Percentiles rank a stretch among this genome's conserved stretches.
Conservation (phyloP, 495 filamentous ascomycete species). For the Aspergillus ellipticus region DNA sequence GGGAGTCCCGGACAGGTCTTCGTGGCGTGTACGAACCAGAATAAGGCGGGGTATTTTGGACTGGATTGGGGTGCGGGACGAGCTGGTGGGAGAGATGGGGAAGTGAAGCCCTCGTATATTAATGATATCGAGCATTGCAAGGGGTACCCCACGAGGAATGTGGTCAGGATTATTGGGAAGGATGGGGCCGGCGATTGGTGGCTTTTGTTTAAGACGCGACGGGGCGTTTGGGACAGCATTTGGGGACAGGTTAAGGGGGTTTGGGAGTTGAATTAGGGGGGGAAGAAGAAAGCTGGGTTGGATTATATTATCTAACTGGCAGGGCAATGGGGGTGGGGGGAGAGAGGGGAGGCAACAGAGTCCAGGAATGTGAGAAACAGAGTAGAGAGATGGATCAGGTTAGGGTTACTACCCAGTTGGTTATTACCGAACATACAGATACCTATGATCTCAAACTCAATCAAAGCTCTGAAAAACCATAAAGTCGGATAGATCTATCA, state of each 20-base stretch:
- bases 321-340: too few species aligned
- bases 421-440: too few species aligned
- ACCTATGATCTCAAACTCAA: too few species aligned
- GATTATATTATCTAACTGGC: too few species aligned
- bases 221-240: neutral
- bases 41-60: slow-evolving; percentile 36
- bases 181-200: slow-evolving; percentile 46
- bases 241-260: neutral
- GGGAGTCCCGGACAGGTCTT: slow-evolving; percentile 10
- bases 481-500: too few species aligned
- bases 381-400: too few species aligned
- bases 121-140: slow-evolving; percentile 21
- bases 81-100: neutral
- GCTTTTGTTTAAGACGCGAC: slow-evolving; percentile 21
- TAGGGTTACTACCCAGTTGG: too few species aligned
- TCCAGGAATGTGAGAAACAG: too few species aligned
- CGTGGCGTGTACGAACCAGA: slow-evolving; percentile 40
- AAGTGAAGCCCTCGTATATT: slow-evolving; percentile 15
- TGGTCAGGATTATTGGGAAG: slow-evolving; percentile 36
- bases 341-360: too few species aligned
- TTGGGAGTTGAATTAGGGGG: neutral
- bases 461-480: too few species aligned
- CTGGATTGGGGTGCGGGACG: slow-evolving; percentile 39
- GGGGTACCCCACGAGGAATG: slow-evolving; percentile 20
- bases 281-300: neutral